These are phyloP conservation scores for Dryadomyces sulphureus DNA, from an alignment of 2,329 filamentous ascomycete genomes.

Conservation along the genomic window DNA sequence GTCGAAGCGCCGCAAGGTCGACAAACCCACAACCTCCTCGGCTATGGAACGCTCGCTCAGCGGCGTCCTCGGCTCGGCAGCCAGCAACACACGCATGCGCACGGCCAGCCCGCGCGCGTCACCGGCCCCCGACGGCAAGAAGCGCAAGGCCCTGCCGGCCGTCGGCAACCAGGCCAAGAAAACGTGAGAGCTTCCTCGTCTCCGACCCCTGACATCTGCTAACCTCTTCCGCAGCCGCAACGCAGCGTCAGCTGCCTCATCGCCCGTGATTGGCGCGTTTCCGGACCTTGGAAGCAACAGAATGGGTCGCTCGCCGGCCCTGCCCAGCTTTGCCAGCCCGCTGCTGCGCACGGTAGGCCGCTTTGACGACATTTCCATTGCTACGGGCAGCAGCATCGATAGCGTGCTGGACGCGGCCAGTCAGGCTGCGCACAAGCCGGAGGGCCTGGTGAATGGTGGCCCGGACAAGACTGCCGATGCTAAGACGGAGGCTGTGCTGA, in stretches of 20 bases:
- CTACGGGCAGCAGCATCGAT: neutral
- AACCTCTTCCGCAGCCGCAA: slow-evolving; percentile 13
- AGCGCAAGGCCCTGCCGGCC: slow-evolving; percentile 48
- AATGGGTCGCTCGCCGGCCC: slow-evolving; percentile 51
- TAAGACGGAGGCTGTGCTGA: neutral
- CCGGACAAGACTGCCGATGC: neutral
- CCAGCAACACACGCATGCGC: slow-evolving; percentile 36
- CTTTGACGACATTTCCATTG: neutral
- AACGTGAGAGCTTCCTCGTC: slow-evolving; percentile 36
- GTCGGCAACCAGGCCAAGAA: slow-evolving; percentile 64
- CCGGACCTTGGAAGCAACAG: too few relatives aligned
- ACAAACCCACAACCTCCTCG: slow-evolving; percentile 33
- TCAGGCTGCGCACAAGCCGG: neutral
- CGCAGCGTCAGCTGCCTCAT: slow-evolving; percentile 52
- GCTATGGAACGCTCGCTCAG: slow-evolving; percentile 57
- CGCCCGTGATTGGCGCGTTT: slow-evolving; percentile 57
- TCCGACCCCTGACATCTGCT: slow-evolving; percentile 3
- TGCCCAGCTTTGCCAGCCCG: slow-evolving; percentile 14
- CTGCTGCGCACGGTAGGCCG: neutral
- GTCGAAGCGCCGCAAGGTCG: slow-evolving; percentile 71
- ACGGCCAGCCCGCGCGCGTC: slow-evolving; percentile 54
- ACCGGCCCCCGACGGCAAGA: slow-evolving; percentile 55
- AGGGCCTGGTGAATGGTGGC: too few relatives aligned
- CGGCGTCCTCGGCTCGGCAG: slow-evolving; percentile 27
- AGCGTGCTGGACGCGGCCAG: neutral